Conservation (phyloP, 306 rosid species). For the Castanopsis chinensis region DNA sequence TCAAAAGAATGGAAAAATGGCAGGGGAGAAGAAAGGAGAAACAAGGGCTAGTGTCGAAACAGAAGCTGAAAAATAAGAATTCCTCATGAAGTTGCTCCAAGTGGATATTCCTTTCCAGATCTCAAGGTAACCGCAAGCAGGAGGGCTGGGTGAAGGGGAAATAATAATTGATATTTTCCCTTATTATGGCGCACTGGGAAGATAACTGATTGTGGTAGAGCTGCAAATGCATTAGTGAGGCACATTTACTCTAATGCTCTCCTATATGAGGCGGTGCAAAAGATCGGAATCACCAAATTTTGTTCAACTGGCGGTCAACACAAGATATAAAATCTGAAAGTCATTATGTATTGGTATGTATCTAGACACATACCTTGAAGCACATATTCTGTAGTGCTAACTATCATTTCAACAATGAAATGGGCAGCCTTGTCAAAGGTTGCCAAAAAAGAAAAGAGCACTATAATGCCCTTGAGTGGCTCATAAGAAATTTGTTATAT, state of each 20-base stretch:
- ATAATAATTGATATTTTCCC: not conserved
- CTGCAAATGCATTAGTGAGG: not conserved
- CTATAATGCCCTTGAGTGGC: no score
- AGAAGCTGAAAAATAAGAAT: conserved; percentile 17
- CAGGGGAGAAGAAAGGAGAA: conserved; percentile 41
- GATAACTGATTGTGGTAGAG: not conserved
- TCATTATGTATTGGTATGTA: not conserved
- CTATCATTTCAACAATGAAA: not conserved
- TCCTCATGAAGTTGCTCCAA: not conserved
- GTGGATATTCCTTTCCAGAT: not conserved
- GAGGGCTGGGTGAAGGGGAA: not conserved
- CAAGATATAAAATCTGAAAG: not conserved
- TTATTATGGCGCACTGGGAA: not conserved
- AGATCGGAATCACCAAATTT: not conserved
- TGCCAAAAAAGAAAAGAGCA: no score
- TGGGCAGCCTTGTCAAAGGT: not conserved
- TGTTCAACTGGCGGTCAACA: not conserved
- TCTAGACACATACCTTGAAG: not conserved
- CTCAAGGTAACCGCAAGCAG: not conserved
- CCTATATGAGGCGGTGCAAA: not conserved
- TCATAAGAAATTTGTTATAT: no score
- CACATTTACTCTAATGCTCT: not conserved
- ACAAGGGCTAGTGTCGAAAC: conserved; percentile 24
- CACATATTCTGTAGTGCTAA: not conserved
- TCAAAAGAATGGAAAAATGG: conserved; percentile 23